Base-by-base conservation (phyloP, 176 grass and related monocot species). In the Oryza meyeriana region DNA sequence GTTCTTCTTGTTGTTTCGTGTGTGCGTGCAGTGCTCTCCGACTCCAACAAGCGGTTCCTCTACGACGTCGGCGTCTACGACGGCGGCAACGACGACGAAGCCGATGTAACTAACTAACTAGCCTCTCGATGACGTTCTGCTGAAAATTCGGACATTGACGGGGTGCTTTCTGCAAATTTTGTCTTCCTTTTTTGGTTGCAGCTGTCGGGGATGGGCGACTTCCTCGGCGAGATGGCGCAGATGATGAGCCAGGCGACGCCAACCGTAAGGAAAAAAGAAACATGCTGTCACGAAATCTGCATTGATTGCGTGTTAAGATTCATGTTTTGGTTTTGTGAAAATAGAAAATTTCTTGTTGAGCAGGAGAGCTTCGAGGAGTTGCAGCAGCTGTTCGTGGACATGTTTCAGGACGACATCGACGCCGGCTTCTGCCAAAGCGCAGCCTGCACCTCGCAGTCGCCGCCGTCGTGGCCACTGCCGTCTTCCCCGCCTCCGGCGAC, bases 11-110 rank as follows among this genome's bases (percentile, higher is more conserved):
- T 48, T 33, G 20, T 58, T 2, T 58, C 20, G 6, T 9, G 1
- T n/a, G 18, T 52, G 9, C 44, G 12, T 61, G 36, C 85, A 97
- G 94, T 94, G 59, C 94, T 97, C 58, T 92, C 91, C 26, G 89
- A 97, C 73, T 85, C 94, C 79, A 94, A 90, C 80, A 97, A 92
- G 94, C 89, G 94, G 30, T 84, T 97, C 83, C 72, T 97, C 76
- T 97, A 97, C 85, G 94, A 97, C 78, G 89, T 92, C 65, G 87
- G 94, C 76, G 68, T 88, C 72, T 94, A 94, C 81, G 89, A 92
- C 85, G 80, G 69, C 85, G 80, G 69, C 9, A 89, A 85, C 66
- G 88, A 83, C 22, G 83, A 88, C 2, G 76, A 78, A 22, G 55
- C 5, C 13, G 86, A 90, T 18, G 88, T 84, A 66, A 64, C 30